Evolutionary conservation across 441 rosid genomes (phyloP), one percentile per base, ranked within the genome.

Genomic region (Pelargonium citronellum): DNA sequence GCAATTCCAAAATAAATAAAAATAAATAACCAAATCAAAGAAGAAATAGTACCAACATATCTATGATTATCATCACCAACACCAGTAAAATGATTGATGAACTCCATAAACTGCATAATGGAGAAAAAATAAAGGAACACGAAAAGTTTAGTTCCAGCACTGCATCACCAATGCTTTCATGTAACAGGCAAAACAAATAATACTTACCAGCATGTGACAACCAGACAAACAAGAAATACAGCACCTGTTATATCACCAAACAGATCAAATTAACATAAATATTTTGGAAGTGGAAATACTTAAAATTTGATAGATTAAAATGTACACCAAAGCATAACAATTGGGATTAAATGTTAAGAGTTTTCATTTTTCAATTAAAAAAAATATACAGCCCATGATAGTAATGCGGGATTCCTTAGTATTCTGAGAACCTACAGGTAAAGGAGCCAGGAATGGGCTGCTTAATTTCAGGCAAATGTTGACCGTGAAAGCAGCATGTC

Each of bases 1-100:
- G 20, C 4, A 24, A 8, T 24, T 10, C 1, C 47, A 6, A 4
- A 49, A 13, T 2, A 49, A 11, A 49, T 3, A 2, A 46, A 43
- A 10, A 0, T 4, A 49, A 12, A 49, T 49, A 49, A 30, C 2
- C 34, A 30, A 11, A 12, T 49, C 55, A 49, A 65, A 37, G 74
- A 76, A 70, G 66, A 46, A 57, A 66, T 53, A 69, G 61, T 88
- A 92, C 99, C 96, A 95, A 80, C 67, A 95, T 87, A 83, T 95
- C 99, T 55, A 95, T 81, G 37, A 89, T 82, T 57, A 90, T 85
- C 99, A 95, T 92, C 24, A 87, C 82, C 75, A 95, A 78, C 65
- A 92, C 97, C 79, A 92, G 85, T 70, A 95, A 76, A 73, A 95
- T 92, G 77, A 95, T 95, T n/a, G 87, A 90, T 0, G 99, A 95